Percentiles rank a stretch among this genome's conserved stretches.
phyloP scores from a whole-genome alignment of 805 yeast genomes.

The Sungouiozyma intestinalis region DNA sequence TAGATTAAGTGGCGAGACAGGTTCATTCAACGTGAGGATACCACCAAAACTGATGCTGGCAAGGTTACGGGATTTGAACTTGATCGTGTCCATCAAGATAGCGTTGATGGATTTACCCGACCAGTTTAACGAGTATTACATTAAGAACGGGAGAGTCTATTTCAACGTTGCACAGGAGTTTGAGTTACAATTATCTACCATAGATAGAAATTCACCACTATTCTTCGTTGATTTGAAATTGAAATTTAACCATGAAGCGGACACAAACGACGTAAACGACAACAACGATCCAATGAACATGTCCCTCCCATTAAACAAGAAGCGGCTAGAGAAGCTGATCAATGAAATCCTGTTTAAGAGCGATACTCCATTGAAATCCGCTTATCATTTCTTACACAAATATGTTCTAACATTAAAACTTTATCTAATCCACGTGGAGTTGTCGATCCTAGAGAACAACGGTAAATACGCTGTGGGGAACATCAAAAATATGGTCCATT shows the following conservation, averaged over 20 bases:
- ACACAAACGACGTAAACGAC: neutral
- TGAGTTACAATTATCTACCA: slow-evolving; percentile 68
- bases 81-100: slow-evolving; percentile 61
- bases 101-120: slow-evolving; percentile 61
- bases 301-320: slow-evolving; percentile 20
- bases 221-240: slow-evolving; percentile 71
- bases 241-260: slow-evolving; percentile 30
- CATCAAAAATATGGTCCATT: slow-evolving; percentile 13
- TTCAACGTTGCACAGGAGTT: slow-evolving; percentile 56
- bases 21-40: slow-evolving; percentile 24
- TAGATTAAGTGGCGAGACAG: slow-evolving; percentile 28
- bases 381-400: slow-evolving; percentile 26
- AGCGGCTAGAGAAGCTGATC: slow-evolving; percentile 23
- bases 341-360: slow-evolving; percentile 25
- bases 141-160: slow-evolving; percentile 67
- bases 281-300: neutral
- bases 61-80: slow-evolving; percentile 59
- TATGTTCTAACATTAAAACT: slow-evolving; percentile 26
- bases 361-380: slow-evolving; percentile 18
- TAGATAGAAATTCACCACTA: slow-evolving; percentile 57
- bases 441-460: slow-evolving; percentile 17
- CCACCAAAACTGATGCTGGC: slow-evolving; percentile 46
- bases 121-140: slow-evolving; percentile 50
- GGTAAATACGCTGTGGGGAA: slow-evolving; percentile 29
- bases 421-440: slow-evolving; percentile 25